Conservation (phyloP, 345 rosid genomes). For the Turritis glabra region DNA sequence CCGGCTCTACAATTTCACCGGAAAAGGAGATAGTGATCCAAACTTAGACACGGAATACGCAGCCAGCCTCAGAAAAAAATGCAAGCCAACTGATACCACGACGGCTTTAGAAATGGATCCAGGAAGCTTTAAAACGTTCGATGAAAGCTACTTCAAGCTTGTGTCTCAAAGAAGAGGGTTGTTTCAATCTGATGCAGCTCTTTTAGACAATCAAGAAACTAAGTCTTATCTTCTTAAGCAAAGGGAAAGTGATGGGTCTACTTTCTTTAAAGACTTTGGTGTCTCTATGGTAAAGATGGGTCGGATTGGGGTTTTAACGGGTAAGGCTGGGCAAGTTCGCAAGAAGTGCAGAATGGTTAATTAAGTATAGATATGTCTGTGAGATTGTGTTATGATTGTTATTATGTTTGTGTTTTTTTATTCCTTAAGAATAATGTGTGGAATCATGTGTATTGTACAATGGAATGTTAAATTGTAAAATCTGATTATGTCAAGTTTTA, state of each 20-base stretch:
- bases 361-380: neutral
- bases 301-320: slow-evolving; percentile 59
- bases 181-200: slow-evolving; percentile 65
- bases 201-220: slow-evolving; percentile 49
- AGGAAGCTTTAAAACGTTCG: slow-evolving; percentile 64
- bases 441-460: neutral
- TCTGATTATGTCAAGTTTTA: neutral
- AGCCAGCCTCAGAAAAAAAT: slow-evolving; percentile 37
- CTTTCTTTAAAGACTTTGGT: slow-evolving; percentile 62
- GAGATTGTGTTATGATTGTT: neutral
- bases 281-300: slow-evolving; percentile 76
- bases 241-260: slow-evolving; percentile 20
- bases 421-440: neutral
- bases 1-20: slow-evolving; percentile 74
- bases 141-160: slow-evolving; percentile 46
- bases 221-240: slow-evolving; percentile 50
- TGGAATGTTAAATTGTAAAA: neutral
- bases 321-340: slow-evolving; percentile 54
- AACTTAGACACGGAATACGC: slow-evolving; percentile 46
- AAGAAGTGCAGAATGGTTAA: slow-evolving; percentile 58
- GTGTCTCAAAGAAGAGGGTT: slow-evolving; percentile 62
- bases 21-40: slow-evolving; percentile 58
- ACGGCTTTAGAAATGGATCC: slow-evolving; percentile 75
- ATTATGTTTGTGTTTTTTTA: neutral
- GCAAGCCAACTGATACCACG: slow-evolving; percentile 49